Evolutionary conservation across 805 yeast species (phyloP), one percentile per base, ranked within the genome.

Genomic region (Candida nonsorbophila): DNA sequence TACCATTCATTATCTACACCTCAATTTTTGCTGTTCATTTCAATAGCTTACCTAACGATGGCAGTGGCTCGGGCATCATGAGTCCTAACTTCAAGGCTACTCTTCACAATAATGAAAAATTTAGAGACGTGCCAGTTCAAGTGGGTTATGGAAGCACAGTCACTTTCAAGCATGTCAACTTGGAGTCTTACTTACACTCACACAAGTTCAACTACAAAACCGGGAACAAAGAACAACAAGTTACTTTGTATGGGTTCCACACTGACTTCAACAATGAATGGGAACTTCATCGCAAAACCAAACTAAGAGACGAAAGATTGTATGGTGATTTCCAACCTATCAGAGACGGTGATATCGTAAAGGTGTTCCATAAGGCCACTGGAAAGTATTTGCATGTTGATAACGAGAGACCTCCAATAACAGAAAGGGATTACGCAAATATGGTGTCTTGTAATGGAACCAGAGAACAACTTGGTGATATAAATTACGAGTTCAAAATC

Each of bases 341-440:
- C 22, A 53, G 66, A 30, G 73, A 77, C 40, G 79, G 80, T 12
- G 77, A 70, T 33, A 49, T 63, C 9, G 58, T 90, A 13, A 67
- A 81, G 34, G 51, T 92, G n/a, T 75, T 73, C 60, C 97, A 92
- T 52, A 66, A 67, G 34, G 37, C 44, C 2, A 82, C 97, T 1
- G 73, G 79, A 10, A 75, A 76, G 38, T 74, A 83, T 25, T 56
- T 92, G 29, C 78, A 78, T 40, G 82, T 86, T 14, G 31, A 24
- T 18, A 77, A 69, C 39, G 83, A 84, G 37, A 75, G 88, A 36
- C 96, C 97, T 3, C 96, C 95, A 7, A 74, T 87, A 16, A 74
- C 90, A 7, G 95, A 85, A 49, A 92, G 85, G 47, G 97, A 92
- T 33, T 88, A 90, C 55, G 80, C 87, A 48, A 73, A 71, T 40